Evolutionary conservation across 495 filamentous ascomycete species (phyloP).

Genomic region (Hypoxylon perforatum): DNA sequence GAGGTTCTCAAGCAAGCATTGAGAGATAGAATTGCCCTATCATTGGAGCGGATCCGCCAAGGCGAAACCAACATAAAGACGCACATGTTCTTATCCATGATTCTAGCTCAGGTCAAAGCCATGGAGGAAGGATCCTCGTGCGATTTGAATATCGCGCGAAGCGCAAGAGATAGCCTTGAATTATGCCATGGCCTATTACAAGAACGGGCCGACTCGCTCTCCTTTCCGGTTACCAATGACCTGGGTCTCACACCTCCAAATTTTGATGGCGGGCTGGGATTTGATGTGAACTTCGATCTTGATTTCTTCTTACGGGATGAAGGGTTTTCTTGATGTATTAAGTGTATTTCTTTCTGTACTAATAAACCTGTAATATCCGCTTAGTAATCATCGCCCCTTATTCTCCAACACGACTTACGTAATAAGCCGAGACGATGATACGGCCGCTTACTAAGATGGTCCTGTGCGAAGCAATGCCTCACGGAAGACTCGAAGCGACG

Average conservation of each 20-base stretch:
- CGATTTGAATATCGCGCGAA: constrained; percentile 39
- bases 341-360: not conserved
- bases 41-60: constrained; percentile 52
- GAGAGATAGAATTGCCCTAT: constrained; percentile 47
- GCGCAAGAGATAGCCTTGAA: constrained; percentile 45
- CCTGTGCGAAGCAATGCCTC: no score
- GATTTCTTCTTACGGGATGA: constrained; percentile 40
- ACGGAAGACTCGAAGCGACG: no score
- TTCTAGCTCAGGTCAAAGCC: constrained; percentile 54
- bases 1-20: constrained; percentile 51
- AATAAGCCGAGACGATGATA: no score
- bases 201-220: constrained; percentile 9
- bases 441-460: no score
- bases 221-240: constrained; percentile 13
- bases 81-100: constrained; percentile 59
- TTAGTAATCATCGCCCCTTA: no score
- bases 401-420: no score
- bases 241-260: constrained; percentile 25
- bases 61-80: constrained; percentile 65
- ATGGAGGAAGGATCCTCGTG: constrained; percentile 38
- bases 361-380: not conserved
- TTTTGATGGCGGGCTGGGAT: constrained; percentile 27
- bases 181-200: constrained; percentile 45
- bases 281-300: constrained; percentile 34
- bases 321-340: constrained; percentile 11